Evolutionary conservation across 352 stramenopile genomes (phyloP).

Genomic region (Sclerospora graminicola): DNA sequence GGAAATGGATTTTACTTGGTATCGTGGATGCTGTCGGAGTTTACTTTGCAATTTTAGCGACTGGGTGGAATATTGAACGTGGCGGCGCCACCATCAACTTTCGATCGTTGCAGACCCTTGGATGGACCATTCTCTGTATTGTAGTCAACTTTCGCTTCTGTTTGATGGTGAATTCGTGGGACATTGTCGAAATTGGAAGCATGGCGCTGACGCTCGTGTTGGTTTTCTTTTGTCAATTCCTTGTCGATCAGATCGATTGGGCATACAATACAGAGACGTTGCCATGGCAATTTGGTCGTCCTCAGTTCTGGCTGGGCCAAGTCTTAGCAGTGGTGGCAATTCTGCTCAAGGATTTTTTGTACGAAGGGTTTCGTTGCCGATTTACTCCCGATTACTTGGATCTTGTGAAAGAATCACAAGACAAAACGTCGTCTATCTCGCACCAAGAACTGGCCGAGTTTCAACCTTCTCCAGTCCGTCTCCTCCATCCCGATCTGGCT

Average conservation of each 20-base stretch:
- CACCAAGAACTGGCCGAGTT: constrained; percentile 36
- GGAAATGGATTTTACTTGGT: constrained; percentile 72
- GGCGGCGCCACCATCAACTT: constrained; percentile 44
- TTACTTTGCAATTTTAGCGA: constrained; percentile 45
- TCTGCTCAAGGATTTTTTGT: constrained; percentile 61
- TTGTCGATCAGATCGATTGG: constrained; percentile 59
- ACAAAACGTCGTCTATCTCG: constrained; percentile 20
- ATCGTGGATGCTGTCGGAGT: constrained; percentile 74
- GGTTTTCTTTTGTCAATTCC: constrained; percentile 59
- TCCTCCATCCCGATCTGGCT: constrained; percentile 51
- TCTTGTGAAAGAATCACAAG: constrained; percentile 47
- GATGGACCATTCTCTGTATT: constrained; percentile 70
- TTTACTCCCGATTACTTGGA: constrained; percentile 66
- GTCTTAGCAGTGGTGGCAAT: constrained; percentile 57
- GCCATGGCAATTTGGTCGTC: constrained; percentile 58
- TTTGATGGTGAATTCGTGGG: constrained; percentile 77
- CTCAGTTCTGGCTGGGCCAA: constrained; percentile 68
- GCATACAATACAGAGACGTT: constrained; percentile 72
- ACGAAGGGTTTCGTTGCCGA: constrained; percentile 47
- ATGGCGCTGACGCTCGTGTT: constrained; percentile 44
- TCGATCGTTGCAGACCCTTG: constrained; percentile 49
- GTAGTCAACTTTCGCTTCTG: constrained; percentile 71
- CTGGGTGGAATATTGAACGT: constrained; percentile 49
- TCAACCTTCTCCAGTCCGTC: constrained; percentile 40
- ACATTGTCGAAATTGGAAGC: constrained; percentile 41